Evolutionary conservation across 805 yeast species (phyloP).

Genomic region (Kodamaea fukazawae): DNA sequence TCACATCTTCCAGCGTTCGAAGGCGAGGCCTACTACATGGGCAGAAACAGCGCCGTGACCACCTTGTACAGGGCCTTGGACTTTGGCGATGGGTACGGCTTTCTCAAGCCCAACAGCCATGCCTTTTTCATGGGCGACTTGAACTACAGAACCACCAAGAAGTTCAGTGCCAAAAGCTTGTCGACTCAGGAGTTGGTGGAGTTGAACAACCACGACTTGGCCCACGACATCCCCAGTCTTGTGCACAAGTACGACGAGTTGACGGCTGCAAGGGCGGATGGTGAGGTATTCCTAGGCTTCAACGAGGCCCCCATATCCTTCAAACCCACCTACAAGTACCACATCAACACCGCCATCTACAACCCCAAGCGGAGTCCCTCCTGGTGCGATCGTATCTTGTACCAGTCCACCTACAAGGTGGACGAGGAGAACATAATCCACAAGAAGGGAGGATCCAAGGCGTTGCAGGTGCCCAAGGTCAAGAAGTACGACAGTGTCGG

Average conservation of each 20-base stretch:
- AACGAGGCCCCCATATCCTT: constrained; percentile 64
- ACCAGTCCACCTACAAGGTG: constrained; percentile 39
- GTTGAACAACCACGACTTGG: constrained; percentile 9
- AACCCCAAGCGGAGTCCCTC: constrained; percentile 67
- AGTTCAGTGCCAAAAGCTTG: constrained; percentile 11
- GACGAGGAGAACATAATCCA: constrained; percentile 2
- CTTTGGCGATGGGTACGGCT: constrained; percentile 56
- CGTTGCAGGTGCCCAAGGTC: constrained; percentile 21
- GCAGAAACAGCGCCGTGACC: constrained; percentile 53
- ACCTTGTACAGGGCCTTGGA: constrained; percentile 40
- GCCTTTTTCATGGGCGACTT: constrained; percentile 81
- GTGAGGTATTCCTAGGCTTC: constrained; percentile 58
- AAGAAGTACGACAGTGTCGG: constrained; percentile 49
- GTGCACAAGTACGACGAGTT: constrained; percentile 51
- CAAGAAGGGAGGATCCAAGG: constrained; percentile 1
- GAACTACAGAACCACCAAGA: constrained; percentile 61
- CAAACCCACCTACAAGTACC: constrained; percentile 78
- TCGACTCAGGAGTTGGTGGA: constrained; percentile 22
- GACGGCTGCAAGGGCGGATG: constrained; percentile 34
- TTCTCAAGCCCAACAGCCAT: constrained; percentile 53
- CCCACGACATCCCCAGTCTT: constrained; percentile 16
- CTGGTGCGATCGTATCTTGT: constrained; percentile 88
- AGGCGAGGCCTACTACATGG: constrained; percentile 46
- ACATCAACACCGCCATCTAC: constrained; percentile 49
- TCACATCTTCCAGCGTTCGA: constrained; percentile 81